Evolutionary conservation across 139 green algal species (phyloP), one percentile per base, ranked within the genome.

Genomic region (Zygnema cylindricum): DNA sequence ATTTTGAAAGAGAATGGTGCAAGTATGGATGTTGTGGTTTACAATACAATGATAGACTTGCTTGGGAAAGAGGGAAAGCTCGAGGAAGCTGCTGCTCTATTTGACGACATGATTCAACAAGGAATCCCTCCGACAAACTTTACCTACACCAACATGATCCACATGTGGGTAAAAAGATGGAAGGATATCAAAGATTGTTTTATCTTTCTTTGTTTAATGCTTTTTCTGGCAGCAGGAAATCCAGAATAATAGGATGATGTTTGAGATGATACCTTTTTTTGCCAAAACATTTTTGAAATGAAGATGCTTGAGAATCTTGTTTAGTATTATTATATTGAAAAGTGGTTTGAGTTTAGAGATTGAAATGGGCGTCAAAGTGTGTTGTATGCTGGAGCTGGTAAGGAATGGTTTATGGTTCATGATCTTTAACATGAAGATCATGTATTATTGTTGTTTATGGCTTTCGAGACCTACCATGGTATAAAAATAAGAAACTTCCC

Each of bases 141-240:
- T 16, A 79, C 71, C 71, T 79, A 79, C 71, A 79, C 71, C 36
- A 54, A 43, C 71, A 79, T 79, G 71, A 79, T 79, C 38, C 36
- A 79, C 38, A 16, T 79, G 71, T 79, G 21, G 7, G 71, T 41
- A 11, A 7, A 25, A 11, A 54, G 71, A 41, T 43, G 30, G 30
- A 35, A 35, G 57, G 25, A 25, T 30, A 35, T 73, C 30, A 25
- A 25, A 25, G 30, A 35, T 25, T 30, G 30, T 73, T 30, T 73
- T 25, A 25, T 73, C 57, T 30, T 73, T 25, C 57, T 30, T 35
- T 30, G 25, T 30, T 30, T 73, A 25, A 30, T 30, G 30, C 57
- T 30, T 30, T 35, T 73, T 30, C 57, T 73, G 30, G 30, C 30
- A 35, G 57, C n/a, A n/a, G n/a, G n/a, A n/a, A n/a, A n/a, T n/a